Evolutionary conservation across 208 protist species (phyloP).

Genomic region (Leishmania martiniquensis): DNA sequence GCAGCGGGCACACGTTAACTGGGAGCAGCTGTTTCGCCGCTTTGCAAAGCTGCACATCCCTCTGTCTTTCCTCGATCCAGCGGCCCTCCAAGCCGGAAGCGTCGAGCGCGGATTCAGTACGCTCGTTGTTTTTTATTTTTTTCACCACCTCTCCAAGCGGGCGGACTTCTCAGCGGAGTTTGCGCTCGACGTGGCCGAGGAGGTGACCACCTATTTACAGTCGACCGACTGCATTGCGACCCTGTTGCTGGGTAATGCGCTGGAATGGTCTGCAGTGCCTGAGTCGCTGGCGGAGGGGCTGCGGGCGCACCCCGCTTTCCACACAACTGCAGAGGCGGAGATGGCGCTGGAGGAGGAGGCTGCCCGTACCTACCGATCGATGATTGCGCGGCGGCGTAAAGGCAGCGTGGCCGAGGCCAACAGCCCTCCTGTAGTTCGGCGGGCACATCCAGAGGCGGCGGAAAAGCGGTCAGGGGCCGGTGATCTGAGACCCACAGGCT

Average conservation of each 20-base stretch:
- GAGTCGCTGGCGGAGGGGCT: conserved; percentile 44
- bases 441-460: background rate
- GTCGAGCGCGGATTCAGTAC: conserved; percentile 66
- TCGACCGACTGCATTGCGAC: conserved; percentile 77
- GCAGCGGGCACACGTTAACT: conserved; percentile 61
- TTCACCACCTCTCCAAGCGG: conserved; percentile 72
- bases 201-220: conserved; percentile 64
- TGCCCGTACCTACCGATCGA: conserved; percentile 21
- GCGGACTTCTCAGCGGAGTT: conserved; percentile 84
- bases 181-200: conserved; percentile 60
- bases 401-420: background rate
- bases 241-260: conserved; percentile 62
- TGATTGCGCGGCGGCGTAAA: conserved; percentile 5
- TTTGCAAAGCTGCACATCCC: conserved; percentile 62
- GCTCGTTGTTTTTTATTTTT: conserved; percentile 82
- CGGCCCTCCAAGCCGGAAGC: conserved; percentile 38
- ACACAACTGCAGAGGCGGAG: conserved; percentile 17
- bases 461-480: background rate
- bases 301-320: conserved; percentile 30
- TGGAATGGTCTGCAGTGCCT: conserved; percentile 54
- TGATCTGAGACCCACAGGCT: background rate
- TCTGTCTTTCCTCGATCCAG: conserved; percentile 43
- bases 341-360: conserved; percentile 31
- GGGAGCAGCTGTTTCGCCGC: conserved; percentile 50
- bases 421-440: background rate